Base-by-base conservation (phyloP, 441 rosid genomes). In the Lepidium campestre region DNA sequence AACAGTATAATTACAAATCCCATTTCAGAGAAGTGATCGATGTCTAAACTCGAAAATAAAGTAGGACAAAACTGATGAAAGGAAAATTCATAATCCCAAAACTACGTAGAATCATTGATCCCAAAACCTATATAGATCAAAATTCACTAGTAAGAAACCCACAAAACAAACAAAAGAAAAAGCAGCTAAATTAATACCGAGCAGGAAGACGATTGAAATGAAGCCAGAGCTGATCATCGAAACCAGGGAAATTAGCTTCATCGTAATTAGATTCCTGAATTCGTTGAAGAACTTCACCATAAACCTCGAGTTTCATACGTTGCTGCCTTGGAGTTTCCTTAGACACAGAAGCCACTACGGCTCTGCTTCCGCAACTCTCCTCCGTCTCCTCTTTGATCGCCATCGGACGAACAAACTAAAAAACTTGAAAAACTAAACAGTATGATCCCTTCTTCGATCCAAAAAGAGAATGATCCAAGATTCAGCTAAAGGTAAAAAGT, bases 181-280 rank as follows among this genome's bases (percentile, higher is more conserved):
- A 44, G 34, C 7, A 29, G 1, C 34, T 29, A 17, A 6, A 10
- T 32, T 4, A 0, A n/a, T 57, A 57, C 99, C 96, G 85, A 60
- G 96, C 90, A 62, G 99, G 99, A 31, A 94, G 85, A 48, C 99
- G 96, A 78, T 94, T 81, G 83, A 94, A 91, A 81, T 94, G 99
- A 62, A 85, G 86, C 97, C 97, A 94, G 34, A 94, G 97, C 74
- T 86, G 86, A 84, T 94, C 94, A 39, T 87, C 91, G 19, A 91
- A 91, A 48, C 83, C 96, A 59, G 93, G 83, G 55, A 77, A 70
- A 75, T 56, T 61, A 42, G 95, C 93, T 54, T 91, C 96, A 42
- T 83, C 88, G 65, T 73, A 80, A 77, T 80, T 84, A 4, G 79
- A 88, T 12, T 85, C 89, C 73, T 77, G 92, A 14, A 94, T 65